Evolutionary conservation across 2,329 filamentous ascomycete genomes (phyloP).

Genomic region (Venturia aucupariae): DNA sequence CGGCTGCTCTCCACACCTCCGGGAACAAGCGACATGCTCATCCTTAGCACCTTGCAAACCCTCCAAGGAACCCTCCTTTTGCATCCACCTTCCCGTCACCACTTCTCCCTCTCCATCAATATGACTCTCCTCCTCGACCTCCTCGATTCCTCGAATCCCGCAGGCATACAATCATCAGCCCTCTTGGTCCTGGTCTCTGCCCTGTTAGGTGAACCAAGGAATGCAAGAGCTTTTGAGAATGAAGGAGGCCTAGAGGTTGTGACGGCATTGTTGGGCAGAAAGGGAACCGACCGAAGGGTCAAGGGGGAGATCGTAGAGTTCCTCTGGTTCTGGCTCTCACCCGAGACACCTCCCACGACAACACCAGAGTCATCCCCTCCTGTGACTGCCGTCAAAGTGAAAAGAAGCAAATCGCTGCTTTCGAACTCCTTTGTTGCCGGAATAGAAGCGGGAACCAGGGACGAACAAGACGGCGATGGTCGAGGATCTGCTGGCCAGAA

Average conservation of each 20-base stretch:
- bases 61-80: slow-evolving; percentile 82
- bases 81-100: slow-evolving; percentile 77
- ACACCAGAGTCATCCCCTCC: background rate
- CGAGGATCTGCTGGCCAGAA: slow-evolving; percentile 22
- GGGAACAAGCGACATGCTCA: slow-evolving; percentile 56
- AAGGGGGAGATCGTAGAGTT: slow-evolving; percentile 97
- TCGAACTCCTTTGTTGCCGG: background rate
- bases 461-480: slow-evolving; percentile 9
- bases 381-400: slow-evolving; percentile 1
- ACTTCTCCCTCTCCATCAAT: slow-evolving; percentile 82
- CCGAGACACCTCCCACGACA: slow-evolving; percentile 2
- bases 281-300: slow-evolving; percentile 75
- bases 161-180: slow-evolving; percentile 82
- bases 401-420: background rate
- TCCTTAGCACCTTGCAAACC: slow-evolving; percentile 77
- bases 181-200: slow-evolving; percentile 84
- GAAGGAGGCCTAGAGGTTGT: slow-evolving; percentile 88
- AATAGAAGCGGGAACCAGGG: slow-evolving; percentile 23
- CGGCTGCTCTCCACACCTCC: slow-evolving; percentile 48
- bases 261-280: slow-evolving; percentile 85
- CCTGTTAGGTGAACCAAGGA: slow-evolving; percentile 74
- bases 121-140: slow-evolving; percentile 98
- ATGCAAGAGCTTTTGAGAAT: slow-evolving; percentile 84
- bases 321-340: slow-evolving; percentile 95
- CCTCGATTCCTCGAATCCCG: slow-evolving; percentile 81